Evolutionary conservation across 2,329 filamentous ascomycete genomes (phyloP).

Genomic region (Mycosphaerella arachidis): DNA sequence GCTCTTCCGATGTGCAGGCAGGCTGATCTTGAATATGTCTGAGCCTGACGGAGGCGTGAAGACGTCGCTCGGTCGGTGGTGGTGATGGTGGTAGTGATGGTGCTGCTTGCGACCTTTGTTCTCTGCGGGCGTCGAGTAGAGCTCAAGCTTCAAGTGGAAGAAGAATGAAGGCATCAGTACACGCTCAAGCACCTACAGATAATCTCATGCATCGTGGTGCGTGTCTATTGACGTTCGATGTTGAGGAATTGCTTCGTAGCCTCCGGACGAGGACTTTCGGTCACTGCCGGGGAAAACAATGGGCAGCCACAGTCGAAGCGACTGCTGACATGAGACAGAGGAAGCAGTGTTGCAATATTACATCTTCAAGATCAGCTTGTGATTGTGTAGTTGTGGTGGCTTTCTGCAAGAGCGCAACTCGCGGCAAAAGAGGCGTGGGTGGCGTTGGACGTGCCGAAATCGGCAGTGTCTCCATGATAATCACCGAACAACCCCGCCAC

Average conservation of each 20-base stretch:
- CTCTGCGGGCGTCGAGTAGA: conserved; percentile 43
- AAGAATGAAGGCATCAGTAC: conserved; percentile 57
- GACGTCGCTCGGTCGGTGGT: conserved; percentile 11
- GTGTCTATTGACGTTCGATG: not conserved
- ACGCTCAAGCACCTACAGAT: conserved; percentile 10
- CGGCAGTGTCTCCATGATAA: not conserved
- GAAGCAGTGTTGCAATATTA: not conserved
- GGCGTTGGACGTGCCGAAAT: not conserved
- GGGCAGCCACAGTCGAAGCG: not conserved
- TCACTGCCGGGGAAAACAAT: not conserved
- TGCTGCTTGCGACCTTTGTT: conserved; percentile 7
- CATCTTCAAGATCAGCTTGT: not conserved
- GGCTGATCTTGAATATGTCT: conserved; percentile 43
- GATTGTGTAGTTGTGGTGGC: not conserved
- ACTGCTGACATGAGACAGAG: not conserved
- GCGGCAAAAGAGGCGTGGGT: not conserved
- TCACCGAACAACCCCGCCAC: not conserved
- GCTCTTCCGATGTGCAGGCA: conserved; percentile 41
- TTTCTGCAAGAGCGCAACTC: not conserved
- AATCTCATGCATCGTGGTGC: conserved; percentile 2
- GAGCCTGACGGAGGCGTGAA: conserved; percentile 40
- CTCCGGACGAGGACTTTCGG: not conserved
- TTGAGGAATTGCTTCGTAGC: not conserved
- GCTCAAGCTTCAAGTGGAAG: conserved; percentile 59
- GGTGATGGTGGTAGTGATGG: not conserved